Evolutionary conservation across 306 rosid genomes (phyloP).

Genomic region (Begonia fuchsioides): DNA sequence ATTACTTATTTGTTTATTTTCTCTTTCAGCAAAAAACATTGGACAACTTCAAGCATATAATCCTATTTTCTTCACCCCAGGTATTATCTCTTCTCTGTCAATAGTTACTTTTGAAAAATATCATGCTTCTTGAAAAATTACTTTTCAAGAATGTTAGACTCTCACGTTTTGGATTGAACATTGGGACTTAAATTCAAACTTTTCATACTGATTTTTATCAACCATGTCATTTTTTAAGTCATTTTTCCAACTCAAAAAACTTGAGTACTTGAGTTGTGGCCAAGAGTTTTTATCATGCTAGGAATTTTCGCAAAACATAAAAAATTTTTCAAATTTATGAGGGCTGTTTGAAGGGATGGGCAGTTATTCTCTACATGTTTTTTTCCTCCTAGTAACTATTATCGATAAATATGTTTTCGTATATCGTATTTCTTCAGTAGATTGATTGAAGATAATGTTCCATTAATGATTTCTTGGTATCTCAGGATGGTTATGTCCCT

Average conservation of each 20-base stretch:
- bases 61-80: constrained; percentile 89
- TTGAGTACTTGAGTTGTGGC: no score
- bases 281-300: no score
- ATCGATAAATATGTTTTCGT: neutral
- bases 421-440: neutral
- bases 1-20: neutral
- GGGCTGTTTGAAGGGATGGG: neutral
- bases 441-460: neutral
- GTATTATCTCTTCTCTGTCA: constrained; percentile 27
- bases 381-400: no score
- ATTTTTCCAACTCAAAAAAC: no score
- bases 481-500: constrained; percentile 90
- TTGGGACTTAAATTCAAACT: no score
- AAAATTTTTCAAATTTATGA: neutral
- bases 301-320: no score
- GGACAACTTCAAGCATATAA: constrained; percentile 64
- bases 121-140: neutral
- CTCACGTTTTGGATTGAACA: no score
- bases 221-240: no score
- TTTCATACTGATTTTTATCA: no score
- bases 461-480: constrained; percentile 1
- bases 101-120: neutral
- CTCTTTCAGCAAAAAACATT: constrained; percentile 70
- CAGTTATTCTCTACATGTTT: no score
- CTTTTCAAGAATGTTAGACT: no score